Base-by-base conservation (phyloP, 208 protist species). In the Phytomonas francai region DNA sequence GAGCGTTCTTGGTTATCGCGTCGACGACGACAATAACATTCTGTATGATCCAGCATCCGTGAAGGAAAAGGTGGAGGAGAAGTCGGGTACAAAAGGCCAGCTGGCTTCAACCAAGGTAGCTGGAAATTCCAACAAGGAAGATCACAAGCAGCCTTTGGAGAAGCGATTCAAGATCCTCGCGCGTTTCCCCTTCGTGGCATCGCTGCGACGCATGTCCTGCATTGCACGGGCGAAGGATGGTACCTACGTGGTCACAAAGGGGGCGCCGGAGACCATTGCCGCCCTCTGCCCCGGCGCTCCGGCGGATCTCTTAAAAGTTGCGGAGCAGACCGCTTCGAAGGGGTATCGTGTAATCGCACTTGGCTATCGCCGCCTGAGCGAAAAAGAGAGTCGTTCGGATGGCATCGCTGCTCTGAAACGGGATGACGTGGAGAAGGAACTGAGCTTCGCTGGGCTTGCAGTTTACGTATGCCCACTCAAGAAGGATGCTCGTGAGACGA, bases 301-400 rank as follows among this genome's bases (percentile, higher is more conserved):
- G 28, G 61, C 61, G 5, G 63, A 92, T 30, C 98, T 97, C 68
- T 83, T 98, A 32, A 58, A 78, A 39, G 68, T 88, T 28, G 89
- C 92, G 1, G 80, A 92, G 68, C 58, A 78, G 27, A 97, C 88
- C 54, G 89, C 97, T 0, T 63, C 88, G 11, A 57, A 94, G 45
- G 98, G 98, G 22, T 91, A 87, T 68, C 95, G 98, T 57, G 98
- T 99, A 30, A 93, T 99, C 42, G 97, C 98, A 0, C 74, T 99
- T 1, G 98, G 85, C 29, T 94, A 92, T 75, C 98, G 96, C 36
- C 69, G 65, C 27, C 73, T 98, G 31, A 61, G 66, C 29, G 73
- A 84, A 4, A 68, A 66, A 5, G 79, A 88, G 76, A 80, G 80
- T 42, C 63, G 66, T 27, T 78, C 66, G 58, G 73, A 79, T 36